These are phyloP conservation scores for Cicer judaicum DNA, from an alignment of 306 rosid species.

Conservation along the genomic window DNA sequence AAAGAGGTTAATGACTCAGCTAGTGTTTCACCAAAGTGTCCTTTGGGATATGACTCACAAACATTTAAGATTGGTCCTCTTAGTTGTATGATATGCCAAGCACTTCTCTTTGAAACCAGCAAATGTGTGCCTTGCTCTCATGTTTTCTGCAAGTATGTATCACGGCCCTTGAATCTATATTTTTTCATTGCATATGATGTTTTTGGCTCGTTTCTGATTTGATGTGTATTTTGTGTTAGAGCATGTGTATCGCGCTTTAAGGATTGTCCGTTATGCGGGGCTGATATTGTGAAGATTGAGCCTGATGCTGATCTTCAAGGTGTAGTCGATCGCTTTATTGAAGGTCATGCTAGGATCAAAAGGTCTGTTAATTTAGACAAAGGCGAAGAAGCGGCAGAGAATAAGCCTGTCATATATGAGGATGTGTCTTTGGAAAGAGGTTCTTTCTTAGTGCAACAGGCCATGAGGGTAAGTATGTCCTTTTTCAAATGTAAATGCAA, in stretches of 20 bases:
- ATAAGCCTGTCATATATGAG: conserved; percentile 73
- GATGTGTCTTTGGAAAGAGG: conserved; percentile 97
- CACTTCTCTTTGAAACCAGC: conserved; percentile 60
- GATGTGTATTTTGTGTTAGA: conserved; percentile 49
- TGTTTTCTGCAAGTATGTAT: conserved; percentile 74
- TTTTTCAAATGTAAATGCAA: conserved; percentile 6
- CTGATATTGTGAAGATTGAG: conserved; percentile 83
- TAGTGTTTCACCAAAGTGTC: conserved; percentile 68
- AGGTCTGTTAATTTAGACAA: conserved; percentile 65
- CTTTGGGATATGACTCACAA: conserved; percentile 82
- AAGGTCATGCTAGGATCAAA: conserved; percentile 96
- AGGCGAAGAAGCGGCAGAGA: conserved; percentile 60
- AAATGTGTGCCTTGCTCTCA: conserved; percentile 88
- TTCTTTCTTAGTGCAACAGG: conserved; percentile 94
- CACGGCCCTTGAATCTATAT: conserved; percentile 6
- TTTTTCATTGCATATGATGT: conserved; percentile 3
- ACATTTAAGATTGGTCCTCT: conserved; percentile 93
- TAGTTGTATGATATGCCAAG: conserved; percentile 83
- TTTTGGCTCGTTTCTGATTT: conserved; percentile 37
- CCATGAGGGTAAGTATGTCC: conserved; percentile 84
- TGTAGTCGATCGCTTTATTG: conserved; percentile 87
- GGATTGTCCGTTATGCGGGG: conserved; percentile 94
- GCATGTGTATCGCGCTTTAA: conserved; percentile 81
- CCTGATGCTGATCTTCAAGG: conserved; percentile 76
- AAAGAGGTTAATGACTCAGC: conserved; percentile 48